These are phyloP conservation scores for Penicillium hesseltinei DNA, from an alignment of 2,329 filamentous ascomycete genomes.

Conservation along the genomic window DNA sequence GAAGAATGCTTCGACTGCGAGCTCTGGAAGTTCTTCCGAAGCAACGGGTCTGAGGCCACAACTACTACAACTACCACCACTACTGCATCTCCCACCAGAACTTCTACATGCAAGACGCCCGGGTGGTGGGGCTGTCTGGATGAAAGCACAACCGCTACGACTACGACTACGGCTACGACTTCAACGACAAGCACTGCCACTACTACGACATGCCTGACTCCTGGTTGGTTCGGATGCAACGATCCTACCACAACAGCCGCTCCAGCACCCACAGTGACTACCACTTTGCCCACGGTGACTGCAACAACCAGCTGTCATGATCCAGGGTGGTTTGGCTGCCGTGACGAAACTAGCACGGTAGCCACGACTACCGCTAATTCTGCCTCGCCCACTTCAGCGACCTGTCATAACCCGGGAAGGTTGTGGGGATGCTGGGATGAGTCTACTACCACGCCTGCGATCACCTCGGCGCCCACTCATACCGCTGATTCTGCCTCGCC, in stretches of 20 bases:
- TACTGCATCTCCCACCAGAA: constrained; percentile 65
- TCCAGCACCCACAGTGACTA: constrained; percentile 11
- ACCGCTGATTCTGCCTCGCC: background rate
- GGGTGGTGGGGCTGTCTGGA: constrained; percentile 40
- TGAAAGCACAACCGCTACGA: constrained; percentile 16
- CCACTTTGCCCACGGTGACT: constrained; percentile 9
- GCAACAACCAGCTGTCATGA: constrained; percentile 23
- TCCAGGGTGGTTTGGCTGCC: constrained; percentile 37
- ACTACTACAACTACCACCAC: constrained; percentile 60
- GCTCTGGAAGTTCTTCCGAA: constrained; percentile 92
- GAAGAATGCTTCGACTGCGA: constrained; percentile 84
- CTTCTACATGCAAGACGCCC: constrained; percentile 45
- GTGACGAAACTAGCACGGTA: constrained; percentile 22
- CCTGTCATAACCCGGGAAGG: background rate
- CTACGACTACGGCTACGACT: constrained; percentile 15
- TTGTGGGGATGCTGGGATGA: constrained; percentile 1
- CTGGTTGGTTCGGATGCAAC: constrained; percentile 42
- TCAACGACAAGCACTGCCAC: constrained; percentile 28
- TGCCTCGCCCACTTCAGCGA: background rate
- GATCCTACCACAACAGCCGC: constrained; percentile 32
- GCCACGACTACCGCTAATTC: background rate
- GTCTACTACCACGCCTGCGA: background rate
- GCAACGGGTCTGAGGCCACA: constrained; percentile 78
- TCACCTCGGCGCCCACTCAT: background rate
- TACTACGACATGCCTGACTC: constrained; percentile 35